phyloP scores from a whole-genome alignment of 2,329 filamentous ascomycete genomes.

The Lasiodiplodia hormozganensis region DNA sequence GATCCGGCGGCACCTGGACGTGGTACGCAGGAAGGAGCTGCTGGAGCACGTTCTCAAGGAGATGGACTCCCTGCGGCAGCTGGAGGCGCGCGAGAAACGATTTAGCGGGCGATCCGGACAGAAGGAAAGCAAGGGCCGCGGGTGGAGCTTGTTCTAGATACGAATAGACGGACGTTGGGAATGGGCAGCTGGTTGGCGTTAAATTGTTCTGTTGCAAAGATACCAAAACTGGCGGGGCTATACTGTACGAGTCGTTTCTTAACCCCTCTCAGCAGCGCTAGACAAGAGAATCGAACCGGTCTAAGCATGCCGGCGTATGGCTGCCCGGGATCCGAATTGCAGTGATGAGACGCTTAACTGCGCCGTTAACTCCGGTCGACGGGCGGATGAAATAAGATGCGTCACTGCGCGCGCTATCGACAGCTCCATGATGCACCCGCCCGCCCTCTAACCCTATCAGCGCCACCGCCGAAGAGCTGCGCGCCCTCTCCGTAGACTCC shows the following conservation, averaged over 20 bases:
- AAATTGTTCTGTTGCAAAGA: constrained; percentile 29
- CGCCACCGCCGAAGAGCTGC: constrained; percentile 20
- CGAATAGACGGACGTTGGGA: constrained; percentile 20
- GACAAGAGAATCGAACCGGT: constrained; percentile 12
- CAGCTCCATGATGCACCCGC: constrained; percentile 6
- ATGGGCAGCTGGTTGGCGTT: constrained; percentile 26
- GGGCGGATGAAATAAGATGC: constrained; percentile 27
- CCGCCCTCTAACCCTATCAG: constrained; percentile 23
- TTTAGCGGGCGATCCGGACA: constrained; percentile 39
- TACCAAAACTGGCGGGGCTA: constrained; percentile 29
- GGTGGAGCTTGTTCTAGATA: constrained; percentile 44
- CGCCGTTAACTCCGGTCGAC: constrained; percentile 18
- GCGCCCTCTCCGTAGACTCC: constrained; percentile 9
- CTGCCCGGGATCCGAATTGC: not conserved
- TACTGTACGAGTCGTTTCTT: constrained; percentile 14
- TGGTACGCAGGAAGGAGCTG: constrained; percentile 89
- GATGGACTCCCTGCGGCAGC: constrained; percentile 86
- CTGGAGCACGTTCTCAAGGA: constrained; percentile 93
- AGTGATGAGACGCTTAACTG: constrained; percentile 12
- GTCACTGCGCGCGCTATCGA: constrained; percentile 14
- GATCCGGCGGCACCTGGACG: constrained; percentile 85
- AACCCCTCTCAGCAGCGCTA: constrained; percentile 26
- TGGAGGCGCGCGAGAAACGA: constrained; percentile 76
- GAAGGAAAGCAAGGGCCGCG: constrained; percentile 39
- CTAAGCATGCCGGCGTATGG: constrained; percentile 19